Conservation (phyloP, 2,329 filamentous ascomycete genomes). For the Rhinocladiella similis region DNA sequence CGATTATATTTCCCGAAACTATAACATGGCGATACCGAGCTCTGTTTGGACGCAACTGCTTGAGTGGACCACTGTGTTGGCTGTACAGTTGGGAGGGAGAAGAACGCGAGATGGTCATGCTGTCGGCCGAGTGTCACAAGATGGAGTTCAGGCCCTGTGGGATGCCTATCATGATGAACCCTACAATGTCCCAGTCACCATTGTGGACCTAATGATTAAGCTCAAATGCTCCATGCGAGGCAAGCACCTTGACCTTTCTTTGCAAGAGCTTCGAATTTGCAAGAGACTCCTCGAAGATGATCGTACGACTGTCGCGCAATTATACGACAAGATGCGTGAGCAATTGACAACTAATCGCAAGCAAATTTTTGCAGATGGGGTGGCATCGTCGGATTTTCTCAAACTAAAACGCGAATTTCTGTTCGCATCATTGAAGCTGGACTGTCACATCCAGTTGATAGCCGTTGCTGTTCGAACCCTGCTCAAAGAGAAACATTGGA, state of each 20-base stretch:
- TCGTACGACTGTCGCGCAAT: slow-evolving; percentile 9
- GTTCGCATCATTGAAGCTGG: slow-evolving; percentile 16
- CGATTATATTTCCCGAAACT: slow-evolving; percentile 62
- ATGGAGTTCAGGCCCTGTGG: slow-evolving; percentile 57
- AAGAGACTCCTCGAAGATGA: slow-evolving; percentile 21
- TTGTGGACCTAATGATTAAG: slow-evolving; percentile 38
- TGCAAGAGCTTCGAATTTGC: slow-evolving; percentile 19
- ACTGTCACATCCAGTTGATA: slow-evolving; percentile 24
- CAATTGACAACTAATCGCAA: slow-evolving; percentile 2
- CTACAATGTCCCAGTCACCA: slow-evolving; percentile 57
- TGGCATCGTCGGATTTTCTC: slow-evolving; percentile 22
- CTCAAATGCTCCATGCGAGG: slow-evolving; percentile 8
- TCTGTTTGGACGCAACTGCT: slow-evolving; percentile 67
- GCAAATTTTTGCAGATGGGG: slow-evolving; percentile 13
- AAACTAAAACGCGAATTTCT: slow-evolving; percentile 22
- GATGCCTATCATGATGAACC: slow-evolving; percentile 59
- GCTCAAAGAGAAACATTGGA: slow-evolving; percentile 26
- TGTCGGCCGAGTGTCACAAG: slow-evolving; percentile 38
- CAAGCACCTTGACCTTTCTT: slow-evolving; percentile 4
- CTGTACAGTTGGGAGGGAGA: slow-evolving; percentile 39
- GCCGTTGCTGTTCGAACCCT: slow-evolving; percentile 15
- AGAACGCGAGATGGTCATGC: slow-evolving; percentile 37
- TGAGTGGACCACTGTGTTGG: slow-evolving; percentile 64
- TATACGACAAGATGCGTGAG: slow-evolving; percentile 20
- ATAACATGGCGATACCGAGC: slow-evolving; percentile 57